Conservation (phyloP, 2,329 filamentous ascomycete genomes). For the Penicillium sp. region DNA sequence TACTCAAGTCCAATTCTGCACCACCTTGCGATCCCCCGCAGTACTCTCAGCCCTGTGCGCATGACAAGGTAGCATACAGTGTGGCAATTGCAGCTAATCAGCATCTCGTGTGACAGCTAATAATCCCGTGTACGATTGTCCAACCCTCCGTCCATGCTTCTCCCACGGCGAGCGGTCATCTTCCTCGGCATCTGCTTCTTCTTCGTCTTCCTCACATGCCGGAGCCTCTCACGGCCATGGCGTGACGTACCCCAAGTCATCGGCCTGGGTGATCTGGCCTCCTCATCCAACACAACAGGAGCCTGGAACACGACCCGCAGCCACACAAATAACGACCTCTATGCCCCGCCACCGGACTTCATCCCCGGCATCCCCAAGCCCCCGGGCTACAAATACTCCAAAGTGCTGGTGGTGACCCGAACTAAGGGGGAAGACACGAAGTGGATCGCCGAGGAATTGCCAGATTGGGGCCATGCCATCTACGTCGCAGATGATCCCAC, state of each 20-base stretch:
- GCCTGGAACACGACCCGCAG: slow-evolving; percentile 18
- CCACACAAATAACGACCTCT: slow-evolving; percentile 17
- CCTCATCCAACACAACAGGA: slow-evolving; percentile 11
- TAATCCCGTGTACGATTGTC: neutral
- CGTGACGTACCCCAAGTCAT: slow-evolving; percentile 34
- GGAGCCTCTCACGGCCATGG: slow-evolving; percentile 35
- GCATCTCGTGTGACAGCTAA: slow-evolving; percentile 12
- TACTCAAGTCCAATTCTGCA: neutral
- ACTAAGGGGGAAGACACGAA: slow-evolving; percentile 51
- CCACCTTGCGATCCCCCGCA: neutral
- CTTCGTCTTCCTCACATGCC: slow-evolving; percentile 28
- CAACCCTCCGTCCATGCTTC: slow-evolving; percentile 29
- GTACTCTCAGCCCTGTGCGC: neutral
- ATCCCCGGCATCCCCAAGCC: slow-evolving; percentile 41
- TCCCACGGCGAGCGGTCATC: slow-evolving; percentile 31
- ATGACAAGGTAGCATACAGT: neutral
- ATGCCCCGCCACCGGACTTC: slow-evolving; percentile 33
- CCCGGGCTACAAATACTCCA: slow-evolving; percentile 51
- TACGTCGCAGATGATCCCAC: slow-evolving; percentile 54
- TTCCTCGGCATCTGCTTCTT: slow-evolving; percentile 35
- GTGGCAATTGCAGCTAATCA: slow-evolving; percentile 8
- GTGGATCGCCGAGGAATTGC: slow-evolving; percentile 56
- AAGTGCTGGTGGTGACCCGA: slow-evolving; percentile 54
- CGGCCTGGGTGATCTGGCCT: slow-evolving; percentile 36
- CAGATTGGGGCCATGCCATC: slow-evolving; percentile 47